Percentiles rank a stretch among this genome's conserved stretches.
Conservation (phyloP, 2,329 filamentous ascomycete genomes). For the Penicillium sp. region DNA sequence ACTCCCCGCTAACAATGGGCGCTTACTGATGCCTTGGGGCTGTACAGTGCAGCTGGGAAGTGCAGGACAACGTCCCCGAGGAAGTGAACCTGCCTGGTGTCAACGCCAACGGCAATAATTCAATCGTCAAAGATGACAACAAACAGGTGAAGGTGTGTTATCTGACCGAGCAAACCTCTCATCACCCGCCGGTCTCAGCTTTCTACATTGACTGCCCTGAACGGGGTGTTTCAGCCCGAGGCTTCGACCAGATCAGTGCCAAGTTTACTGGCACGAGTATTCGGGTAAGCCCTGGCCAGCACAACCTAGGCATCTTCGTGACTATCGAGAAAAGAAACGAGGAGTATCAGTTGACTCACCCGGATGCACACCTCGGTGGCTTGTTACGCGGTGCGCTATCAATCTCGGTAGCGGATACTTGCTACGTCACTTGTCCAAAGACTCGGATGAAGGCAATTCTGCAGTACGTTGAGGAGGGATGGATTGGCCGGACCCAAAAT, state of each 20-base stretch:
- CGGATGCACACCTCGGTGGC: slow-evolving; percentile 86
- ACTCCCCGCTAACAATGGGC: not conserved
- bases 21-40: not conserved
- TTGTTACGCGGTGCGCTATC: slow-evolving; percentile 82
- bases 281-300: slow-evolving; percentile 84
- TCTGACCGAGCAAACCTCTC: slow-evolving; percentile 94
- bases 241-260: slow-evolving; percentile 93
- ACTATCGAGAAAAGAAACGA: slow-evolving; percentile 77
- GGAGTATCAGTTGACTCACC: slow-evolving; percentile 92
- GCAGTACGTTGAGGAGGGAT: slow-evolving; percentile 90
- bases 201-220: slow-evolving; percentile 92
- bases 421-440: slow-evolving; percentile 84
- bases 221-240: slow-evolving; percentile 80
- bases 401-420: slow-evolving; percentile 85
- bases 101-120: slow-evolving; percentile 32
- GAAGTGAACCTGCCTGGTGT: slow-evolving; percentile 46
- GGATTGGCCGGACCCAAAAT: slow-evolving; percentile 88
- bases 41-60: slow-evolving; percentile 86
- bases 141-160: slow-evolving; percentile 77
- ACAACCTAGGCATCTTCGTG: slow-evolving; percentile 96
- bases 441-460: slow-evolving; percentile 89
- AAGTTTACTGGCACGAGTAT: slow-evolving; percentile 97
- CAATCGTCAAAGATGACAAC: slow-evolving; percentile 32
- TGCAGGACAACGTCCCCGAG: slow-evolving; percentile 71
- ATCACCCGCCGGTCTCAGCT: slow-evolving; percentile 94